Conservation (phyloP, 768 basidiomycete species). For the Suillus plorans region DNA sequence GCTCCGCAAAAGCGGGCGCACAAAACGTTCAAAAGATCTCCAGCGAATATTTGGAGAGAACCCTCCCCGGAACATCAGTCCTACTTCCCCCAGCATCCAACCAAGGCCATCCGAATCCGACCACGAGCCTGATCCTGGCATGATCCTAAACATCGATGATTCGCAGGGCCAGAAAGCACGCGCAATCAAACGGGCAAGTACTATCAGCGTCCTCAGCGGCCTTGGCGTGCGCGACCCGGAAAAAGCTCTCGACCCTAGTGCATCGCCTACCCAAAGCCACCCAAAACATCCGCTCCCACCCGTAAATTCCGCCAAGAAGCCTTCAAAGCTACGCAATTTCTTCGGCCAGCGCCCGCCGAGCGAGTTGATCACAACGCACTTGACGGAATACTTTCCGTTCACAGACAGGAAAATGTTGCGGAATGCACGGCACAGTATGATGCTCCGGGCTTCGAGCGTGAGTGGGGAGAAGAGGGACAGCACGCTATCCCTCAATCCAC, state of each 20-base stretch:
- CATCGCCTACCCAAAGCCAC: constrained; percentile 44
- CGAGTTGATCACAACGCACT: constrained; percentile 93
- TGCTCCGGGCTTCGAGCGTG: constrained; percentile 52
- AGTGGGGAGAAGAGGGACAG: constrained; percentile 48
- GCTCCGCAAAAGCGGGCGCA: constrained; percentile 55
- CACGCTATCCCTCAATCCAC: constrained; percentile 42
- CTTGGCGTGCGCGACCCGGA: constrained; percentile 86
- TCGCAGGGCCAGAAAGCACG: constrained; percentile 22
- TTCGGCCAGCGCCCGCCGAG: constrained; percentile 97
- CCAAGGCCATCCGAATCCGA: constrained; percentile 19
- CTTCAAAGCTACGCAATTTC: constrained; percentile 87
- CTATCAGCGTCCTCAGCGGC: constrained; percentile 91
- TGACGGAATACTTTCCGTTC: constrained; percentile 93
- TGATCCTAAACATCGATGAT: constrained; percentile 25
- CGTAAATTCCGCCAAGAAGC: constrained; percentile 36
- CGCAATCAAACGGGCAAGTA: constrained; percentile 80
- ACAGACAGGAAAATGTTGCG: constrained; percentile 91
- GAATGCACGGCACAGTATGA: constrained; percentile 87
- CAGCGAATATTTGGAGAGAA: constrained; percentile 49
- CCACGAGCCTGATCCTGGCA: constrained; percentile 41
- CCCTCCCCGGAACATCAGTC: constrained; percentile 35
- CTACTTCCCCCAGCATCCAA: constrained; percentile 31
- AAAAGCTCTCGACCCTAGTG: constrained; percentile 55
- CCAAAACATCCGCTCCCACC: constrained; percentile 17
- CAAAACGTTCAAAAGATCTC: constrained; percentile 42